Conservation (phyloP, 2,329 filamentous ascomycete species). For the Mycosphaerella sp. region DNA sequence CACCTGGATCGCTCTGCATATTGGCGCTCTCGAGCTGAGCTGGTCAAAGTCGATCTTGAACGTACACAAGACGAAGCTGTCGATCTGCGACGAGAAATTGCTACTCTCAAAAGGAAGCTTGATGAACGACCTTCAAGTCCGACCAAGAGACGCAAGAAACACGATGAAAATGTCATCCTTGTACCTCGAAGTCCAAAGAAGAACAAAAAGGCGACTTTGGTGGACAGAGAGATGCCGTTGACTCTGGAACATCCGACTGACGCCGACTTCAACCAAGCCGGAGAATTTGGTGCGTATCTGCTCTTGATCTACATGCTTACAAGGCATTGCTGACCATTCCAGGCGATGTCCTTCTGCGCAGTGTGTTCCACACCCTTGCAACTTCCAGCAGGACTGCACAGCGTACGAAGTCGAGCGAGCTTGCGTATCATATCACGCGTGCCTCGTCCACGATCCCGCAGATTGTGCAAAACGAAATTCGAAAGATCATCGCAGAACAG, state of each 20-base stretch:
- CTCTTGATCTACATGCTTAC: neutral
- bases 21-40: constrained; percentile 33
- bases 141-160: constrained; percentile 29
- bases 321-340: constrained; percentile 4
- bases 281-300: constrained; percentile 21
- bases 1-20: constrained; percentile 39
- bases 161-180: constrained; percentile 23
- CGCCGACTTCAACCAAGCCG: constrained; percentile 18
- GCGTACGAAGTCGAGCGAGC: constrained; percentile 15
- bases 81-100: constrained; percentile 24
- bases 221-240: constrained; percentile 3
- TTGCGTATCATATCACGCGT: constrained; percentile 28
- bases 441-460: constrained; percentile 22
- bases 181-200: constrained; percentile 25
- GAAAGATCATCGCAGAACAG: constrained; percentile 2
- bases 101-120: constrained; percentile 21
- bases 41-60: constrained; percentile 16
- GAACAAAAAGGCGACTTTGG: constrained; percentile 17
- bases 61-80: constrained; percentile 19
- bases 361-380: constrained; percentile 28
- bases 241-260: constrained; percentile 5
- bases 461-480: constrained; percentile 21
- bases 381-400: constrained; percentile 19
- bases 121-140: constrained; percentile 15
- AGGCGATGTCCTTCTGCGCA: constrained; percentile 27